These are phyloP conservation scores for Cucumis hystrix DNA, from an alignment of 306 rosid genomes.

Conservation along the genomic window DNA sequence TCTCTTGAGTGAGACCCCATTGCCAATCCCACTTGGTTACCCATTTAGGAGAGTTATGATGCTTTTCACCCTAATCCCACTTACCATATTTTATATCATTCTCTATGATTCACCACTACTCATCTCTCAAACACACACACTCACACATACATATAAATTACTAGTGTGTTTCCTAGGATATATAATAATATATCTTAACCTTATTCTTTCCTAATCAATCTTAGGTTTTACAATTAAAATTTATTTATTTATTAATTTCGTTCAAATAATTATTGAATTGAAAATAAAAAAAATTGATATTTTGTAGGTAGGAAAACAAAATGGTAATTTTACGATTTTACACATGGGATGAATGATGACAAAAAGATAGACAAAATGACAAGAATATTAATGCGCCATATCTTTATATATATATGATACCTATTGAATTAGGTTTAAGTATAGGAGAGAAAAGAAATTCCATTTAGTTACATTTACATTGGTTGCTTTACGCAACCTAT, in stretches of 20 bases:
- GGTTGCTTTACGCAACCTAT: neutral
- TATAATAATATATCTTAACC: no score
- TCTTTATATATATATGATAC: neutral
- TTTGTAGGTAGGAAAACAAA: no score
- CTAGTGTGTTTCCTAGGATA: no score
- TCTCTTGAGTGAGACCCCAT: neutral
- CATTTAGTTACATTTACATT: neutral
- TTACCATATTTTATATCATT: neutral
- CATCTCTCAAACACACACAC: neutral
- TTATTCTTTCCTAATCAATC: no score
- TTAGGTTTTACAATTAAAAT: no score
- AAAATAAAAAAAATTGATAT: no score
- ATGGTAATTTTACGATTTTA: neutral
- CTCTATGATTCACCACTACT: neutral
- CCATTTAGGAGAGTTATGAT: neutral
- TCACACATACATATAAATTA: no score
- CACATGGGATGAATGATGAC: neutral
- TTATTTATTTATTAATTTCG: no score
- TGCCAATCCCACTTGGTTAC: neutral
- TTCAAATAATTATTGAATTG: no score
- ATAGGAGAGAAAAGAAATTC: neutral
- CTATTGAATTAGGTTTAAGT: neutral
- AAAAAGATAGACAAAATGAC: neutral
- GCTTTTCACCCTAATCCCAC: constrained; percentile 4
- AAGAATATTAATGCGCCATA: neutral